These are phyloP conservation scores for Chytriomyces confervae DNA, from an alignment of 192 early-diverging fungal species.

Conservation along the genomic window DNA sequence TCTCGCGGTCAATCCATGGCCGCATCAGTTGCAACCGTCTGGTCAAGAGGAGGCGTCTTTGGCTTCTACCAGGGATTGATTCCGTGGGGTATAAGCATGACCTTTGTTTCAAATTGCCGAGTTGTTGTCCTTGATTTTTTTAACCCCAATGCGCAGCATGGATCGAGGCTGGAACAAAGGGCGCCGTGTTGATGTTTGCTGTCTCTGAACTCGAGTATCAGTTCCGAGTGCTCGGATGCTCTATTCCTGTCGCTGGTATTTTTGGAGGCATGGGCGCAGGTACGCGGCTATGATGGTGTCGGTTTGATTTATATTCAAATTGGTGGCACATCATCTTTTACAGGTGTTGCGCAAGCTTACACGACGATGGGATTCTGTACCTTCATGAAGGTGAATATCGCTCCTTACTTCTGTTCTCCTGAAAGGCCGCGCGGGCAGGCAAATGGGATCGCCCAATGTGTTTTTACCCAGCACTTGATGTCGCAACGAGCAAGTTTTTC, in stretches of 20 bases:
- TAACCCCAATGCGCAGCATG: slow-evolving; percentile 50
- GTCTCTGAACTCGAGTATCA: slow-evolving; percentile 75
- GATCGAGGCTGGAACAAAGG: slow-evolving; percentile 82
- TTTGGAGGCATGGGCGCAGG: slow-evolving; percentile 96
- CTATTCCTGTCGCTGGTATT: slow-evolving; percentile 66
- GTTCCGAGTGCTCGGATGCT: slow-evolving; percentile 53
- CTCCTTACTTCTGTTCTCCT: not conserved
- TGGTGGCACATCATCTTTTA: not conserved
- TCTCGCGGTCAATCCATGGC: slow-evolving; percentile 84
- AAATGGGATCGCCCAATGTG: not conserved
- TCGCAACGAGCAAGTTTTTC: not conserved
- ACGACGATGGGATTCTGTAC: slow-evolving; percentile 99
- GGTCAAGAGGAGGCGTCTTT: slow-evolving; percentile 82
- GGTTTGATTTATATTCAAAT: not conserved
- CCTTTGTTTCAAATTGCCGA: not conserved
- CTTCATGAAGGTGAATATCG: slow-evolving; percentile 74
- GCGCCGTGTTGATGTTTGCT: slow-evolving; percentile 77
- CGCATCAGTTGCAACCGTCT: slow-evolving; percentile 76
- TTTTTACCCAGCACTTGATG: not conserved
- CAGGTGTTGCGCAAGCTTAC: slow-evolving; percentile 66
- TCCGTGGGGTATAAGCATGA: slow-evolving; percentile 54
- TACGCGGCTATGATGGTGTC: slow-evolving; percentile 69
- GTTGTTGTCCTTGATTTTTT: not conserved
- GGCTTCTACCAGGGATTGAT: slow-evolving; percentile 96
- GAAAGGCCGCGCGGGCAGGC: not conserved